These are phyloP conservation scores for Sporobolomyces pararoseus DNA, from an alignment of 768 basidiomycete species.

Conservation along the genomic window DNA sequence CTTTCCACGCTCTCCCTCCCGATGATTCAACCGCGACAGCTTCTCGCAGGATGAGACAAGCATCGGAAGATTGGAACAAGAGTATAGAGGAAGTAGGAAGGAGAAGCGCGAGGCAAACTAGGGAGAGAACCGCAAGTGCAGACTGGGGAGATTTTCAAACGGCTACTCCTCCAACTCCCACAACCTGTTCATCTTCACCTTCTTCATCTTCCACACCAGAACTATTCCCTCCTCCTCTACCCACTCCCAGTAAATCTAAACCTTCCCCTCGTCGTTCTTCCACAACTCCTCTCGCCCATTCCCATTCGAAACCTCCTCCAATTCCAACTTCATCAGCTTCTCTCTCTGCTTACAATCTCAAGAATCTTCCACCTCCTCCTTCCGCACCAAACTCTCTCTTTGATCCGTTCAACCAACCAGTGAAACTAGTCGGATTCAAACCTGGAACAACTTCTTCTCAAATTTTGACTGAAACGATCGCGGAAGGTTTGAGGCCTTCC, in stretches of 20 bases:
- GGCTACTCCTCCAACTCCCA: too few relatives aligned
- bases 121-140: not conserved
- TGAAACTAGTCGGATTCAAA: conserved; percentile 27
- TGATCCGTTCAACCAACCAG: conserved; percentile 34
- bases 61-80: not conserved
- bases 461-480: conserved; percentile 30
- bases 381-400: not conserved
- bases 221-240: not conserved
- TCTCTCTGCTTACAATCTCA: not conserved
- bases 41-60: conserved; percentile 14
- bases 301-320: not conserved
- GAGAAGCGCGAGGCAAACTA: too few relatives aligned
- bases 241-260: too few relatives aligned
- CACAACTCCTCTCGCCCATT: not conserved
- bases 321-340: not conserved
- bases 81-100: not conserved
- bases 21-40: not conserved
- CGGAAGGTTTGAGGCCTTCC: conserved; percentile 54
- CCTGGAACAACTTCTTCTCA: conserved; percentile 18
- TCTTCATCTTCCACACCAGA: too few relatives aligned
- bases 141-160: conserved; percentile 16
- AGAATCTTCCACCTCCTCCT: not conserved
- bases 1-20: conserved; percentile 22
- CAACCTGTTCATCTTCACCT: too few relatives aligned
- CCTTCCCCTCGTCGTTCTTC: not conserved